These are phyloP conservation scores for Cotoneaster glaucophyllus DNA, from an alignment of 306 rosid genomes.

Conservation along the genomic window DNA sequence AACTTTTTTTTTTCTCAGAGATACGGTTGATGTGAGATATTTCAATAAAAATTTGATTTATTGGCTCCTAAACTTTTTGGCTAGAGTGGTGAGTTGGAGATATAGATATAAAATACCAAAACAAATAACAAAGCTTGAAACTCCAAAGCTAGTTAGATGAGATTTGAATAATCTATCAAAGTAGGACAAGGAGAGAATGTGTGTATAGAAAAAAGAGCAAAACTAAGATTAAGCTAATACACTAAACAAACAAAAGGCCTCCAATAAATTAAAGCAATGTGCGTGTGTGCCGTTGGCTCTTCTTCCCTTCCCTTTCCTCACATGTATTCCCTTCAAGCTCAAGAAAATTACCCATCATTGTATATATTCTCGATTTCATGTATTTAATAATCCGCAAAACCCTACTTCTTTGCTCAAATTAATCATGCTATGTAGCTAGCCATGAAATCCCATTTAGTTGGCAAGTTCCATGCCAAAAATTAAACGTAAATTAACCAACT, in stretches of 20 bases:
- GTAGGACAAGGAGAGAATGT: conserved; percentile 24
- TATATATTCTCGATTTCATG: background rate
- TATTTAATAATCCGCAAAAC: background rate
- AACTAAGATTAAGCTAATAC: conserved; percentile 30
- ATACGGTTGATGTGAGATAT: too few relatives aligned
- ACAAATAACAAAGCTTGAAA: conserved; percentile 20
- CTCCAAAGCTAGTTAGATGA: conserved; percentile 3
- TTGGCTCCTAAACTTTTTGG: conserved; percentile 51
- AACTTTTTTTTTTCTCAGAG: too few relatives aligned
- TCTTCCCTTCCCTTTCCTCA: conserved; percentile 14
- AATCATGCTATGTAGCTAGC: conserved; percentile 4
- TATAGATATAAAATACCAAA: conserved; percentile 22
- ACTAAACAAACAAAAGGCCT: conserved; percentile 14
- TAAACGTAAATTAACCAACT: background rate
- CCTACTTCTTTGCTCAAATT: conserved; percentile 15
- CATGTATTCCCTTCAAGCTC: conserved; percentile 45
- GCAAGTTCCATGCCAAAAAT: conserved; percentile 8
- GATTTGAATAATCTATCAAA: conserved; percentile 35
- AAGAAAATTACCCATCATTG: conserved; percentile 41
- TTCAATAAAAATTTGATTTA: too few relatives aligned
- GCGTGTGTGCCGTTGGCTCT: conserved; percentile 24
- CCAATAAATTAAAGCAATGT: conserved; percentile 17
- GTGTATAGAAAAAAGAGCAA: background rate
- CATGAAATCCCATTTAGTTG: background rate
- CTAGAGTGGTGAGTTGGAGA: conserved; percentile 10